Conservation (phyloP, 2,329 filamentous ascomycete species). For the Colletotrichum sp. region DNA sequence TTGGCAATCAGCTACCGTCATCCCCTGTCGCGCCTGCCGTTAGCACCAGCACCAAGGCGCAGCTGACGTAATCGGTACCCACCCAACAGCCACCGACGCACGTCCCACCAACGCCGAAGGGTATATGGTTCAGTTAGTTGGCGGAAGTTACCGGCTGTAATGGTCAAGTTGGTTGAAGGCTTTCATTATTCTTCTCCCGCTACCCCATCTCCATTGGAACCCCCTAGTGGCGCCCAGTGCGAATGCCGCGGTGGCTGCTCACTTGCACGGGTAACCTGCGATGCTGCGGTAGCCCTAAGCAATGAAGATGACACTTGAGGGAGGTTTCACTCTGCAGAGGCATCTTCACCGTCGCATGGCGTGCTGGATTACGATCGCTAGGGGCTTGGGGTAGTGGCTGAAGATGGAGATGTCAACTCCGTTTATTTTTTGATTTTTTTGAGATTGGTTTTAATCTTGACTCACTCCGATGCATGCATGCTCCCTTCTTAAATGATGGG, state of each 20-base stretch:
- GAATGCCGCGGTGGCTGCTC: constrained; percentile 70
- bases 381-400: constrained; percentile 61
- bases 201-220: constrained; percentile 62
- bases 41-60: neutral
- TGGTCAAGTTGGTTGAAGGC: constrained; percentile 65
- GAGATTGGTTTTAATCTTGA: too few relatives aligned
- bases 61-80: neutral
- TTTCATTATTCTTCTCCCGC: constrained; percentile 54
- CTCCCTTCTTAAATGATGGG: too few relatives aligned
- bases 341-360: constrained; percentile 74
- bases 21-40: neutral
- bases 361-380: constrained; percentile 70
- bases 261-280: constrained; percentile 73
- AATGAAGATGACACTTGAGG: constrained; percentile 73
- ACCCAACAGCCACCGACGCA: neutral
- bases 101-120: neutral
- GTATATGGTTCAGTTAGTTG: neutral
- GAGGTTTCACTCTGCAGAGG: constrained; percentile 77
- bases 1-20: neutral
- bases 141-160: constrained; percentile 55
- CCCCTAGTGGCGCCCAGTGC: constrained; percentile 67
- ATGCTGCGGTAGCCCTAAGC: constrained; percentile 68
- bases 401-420: constrained; percentile 63
- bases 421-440: constrained; percentile 38
- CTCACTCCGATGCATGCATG: too few relatives aligned